phyloP scores from a whole-genome alignment of 1,139 yeast species.

The Pichia sp. region DNA sequence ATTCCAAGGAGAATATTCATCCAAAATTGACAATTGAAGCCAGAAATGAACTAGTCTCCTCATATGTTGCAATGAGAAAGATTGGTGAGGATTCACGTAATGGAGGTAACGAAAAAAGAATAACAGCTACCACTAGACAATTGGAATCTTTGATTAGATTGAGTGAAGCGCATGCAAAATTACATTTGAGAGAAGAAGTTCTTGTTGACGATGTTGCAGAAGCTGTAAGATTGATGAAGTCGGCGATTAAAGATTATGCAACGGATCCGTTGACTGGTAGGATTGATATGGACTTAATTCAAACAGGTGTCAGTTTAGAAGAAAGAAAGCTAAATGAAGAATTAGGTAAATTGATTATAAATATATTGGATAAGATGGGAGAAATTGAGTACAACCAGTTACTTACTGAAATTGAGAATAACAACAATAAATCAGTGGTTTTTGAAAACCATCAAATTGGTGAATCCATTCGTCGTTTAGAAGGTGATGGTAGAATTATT shows the following conservation, averaged over 20 bases:
- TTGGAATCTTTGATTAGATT: conserved; percentile 92
- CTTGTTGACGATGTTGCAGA: conserved; percentile 82
- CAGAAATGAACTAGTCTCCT: conserved; percentile 76
- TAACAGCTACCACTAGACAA: conserved; percentile 97
- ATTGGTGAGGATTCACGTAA: conserved; percentile 81
- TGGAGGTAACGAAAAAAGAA: conserved; percentile 68
- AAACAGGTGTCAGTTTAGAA: conserved; percentile 89
- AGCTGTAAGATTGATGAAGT: conserved; percentile 83
- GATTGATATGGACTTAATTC: conserved; percentile 95
- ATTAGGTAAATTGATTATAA: conserved; percentile 51
- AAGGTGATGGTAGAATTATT: conserved; percentile 65
- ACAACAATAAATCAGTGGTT: conserved; percentile 27
- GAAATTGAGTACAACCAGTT: conserved; percentile 56
- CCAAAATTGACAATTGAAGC: conserved; percentile 79
- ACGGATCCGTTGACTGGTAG: conserved; percentile 96
- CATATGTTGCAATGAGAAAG: conserved; percentile 90
- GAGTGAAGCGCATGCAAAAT: conserved; percentile 94
- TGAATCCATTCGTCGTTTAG: conserved; percentile 60
- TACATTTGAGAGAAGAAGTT: conserved; percentile 71
- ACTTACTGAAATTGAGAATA: conserved; percentile 46
- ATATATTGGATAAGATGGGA: conserved; percentile 33
- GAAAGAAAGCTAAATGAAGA: conserved; percentile 78
- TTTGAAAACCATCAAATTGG: conserved; percentile 67
- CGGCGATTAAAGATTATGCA: conserved; percentile 96
- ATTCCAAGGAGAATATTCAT: conserved; percentile 74